Base-by-base conservation (phyloP, 2,329 filamentous ascomycete species). In the Neocucurbitaria cava region DNA sequence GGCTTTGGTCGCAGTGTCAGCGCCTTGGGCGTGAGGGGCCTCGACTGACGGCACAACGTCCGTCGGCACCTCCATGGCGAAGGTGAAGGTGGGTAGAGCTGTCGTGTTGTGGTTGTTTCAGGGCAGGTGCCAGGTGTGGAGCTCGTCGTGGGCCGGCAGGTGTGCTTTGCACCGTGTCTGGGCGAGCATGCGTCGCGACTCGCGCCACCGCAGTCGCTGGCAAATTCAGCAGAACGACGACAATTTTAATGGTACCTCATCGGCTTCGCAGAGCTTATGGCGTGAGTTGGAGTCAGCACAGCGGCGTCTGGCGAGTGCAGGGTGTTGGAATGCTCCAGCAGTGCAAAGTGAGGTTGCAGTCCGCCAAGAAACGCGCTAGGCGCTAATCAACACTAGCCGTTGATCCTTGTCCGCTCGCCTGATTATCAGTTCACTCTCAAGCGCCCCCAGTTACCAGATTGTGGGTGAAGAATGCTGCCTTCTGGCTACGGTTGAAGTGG, bases 41-140 rank as follows among this genome's bases (percentile, higher is more conserved):
- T 76, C 73, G 11, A 74, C 70, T 17, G 73, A 76, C 47, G 70
- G 65, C 43, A 74, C 58, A 36, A 74, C 58, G 23, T 71, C 65
- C 18, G 52, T 36, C n/a, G 64, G 61, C 31, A 54, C 69, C 15
- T 73, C 72, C 72, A 74, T 75, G 18, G 48, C 43, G 50, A 52
- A 47, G 18, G 48, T 42, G 50, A 52, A 47, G 26, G 44, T 18
- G 20, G 33, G 23, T n/a, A 43, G 47, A 28, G 35, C 31, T 48
- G 15, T 52, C 39, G 58, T 43, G 54, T 46, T 30, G 59, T 50
- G 38, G 46, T 43, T 52, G 58, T 60, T 52, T 63, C 58, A 48
- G 52, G 52, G 59, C 58, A 52, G 52, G 57, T 60, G 61, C 49
- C 59, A 54, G 46, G n/a, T n/a, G n/a, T n/a, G n/a, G n/a, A n/a